Evolutionary conservation across 257 asterid genomes (phyloP).

Genomic region (Echites panduratus): DNA sequence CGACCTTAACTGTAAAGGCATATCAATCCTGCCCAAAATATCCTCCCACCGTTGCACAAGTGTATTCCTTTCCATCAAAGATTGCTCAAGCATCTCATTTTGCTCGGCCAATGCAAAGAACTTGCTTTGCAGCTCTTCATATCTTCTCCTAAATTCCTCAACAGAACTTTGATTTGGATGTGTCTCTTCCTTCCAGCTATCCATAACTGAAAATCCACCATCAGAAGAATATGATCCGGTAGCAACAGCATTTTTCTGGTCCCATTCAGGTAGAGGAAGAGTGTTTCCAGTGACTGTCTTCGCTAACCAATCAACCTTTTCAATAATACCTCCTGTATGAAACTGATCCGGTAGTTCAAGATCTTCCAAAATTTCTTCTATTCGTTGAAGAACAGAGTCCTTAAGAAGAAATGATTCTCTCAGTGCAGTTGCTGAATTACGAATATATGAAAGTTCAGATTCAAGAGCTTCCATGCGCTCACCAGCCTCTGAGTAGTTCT

Average conservation of each 20-base stretch:
- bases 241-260: constrained; percentile 49
- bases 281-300: constrained; percentile 60
- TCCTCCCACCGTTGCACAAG: constrained; percentile 92
- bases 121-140: constrained; percentile 79
- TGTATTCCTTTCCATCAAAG: constrained; percentile 84
- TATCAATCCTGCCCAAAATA: constrained; percentile 53
- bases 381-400: constrained; percentile 89
- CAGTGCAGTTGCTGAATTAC: constrained; percentile 90
- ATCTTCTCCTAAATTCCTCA: constrained; percentile 67
- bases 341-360: constrained; percentile 91
- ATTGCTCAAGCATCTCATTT: constrained; percentile 98
- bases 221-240: constrained; percentile 53
- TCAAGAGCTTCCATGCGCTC: constrained; percentile 99
- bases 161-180: constrained; percentile 38
- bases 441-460: constrained; percentile 95
- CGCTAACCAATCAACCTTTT: constrained; percentile 86
- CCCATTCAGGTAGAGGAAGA: constrained; percentile 55
- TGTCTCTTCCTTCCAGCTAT: constrained; percentile 61
- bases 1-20: constrained; percentile 78
- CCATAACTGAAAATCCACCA: constrained; percentile 49
- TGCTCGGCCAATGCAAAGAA: constrained; percentile 94
- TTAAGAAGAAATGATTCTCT: constrained; percentile 97
- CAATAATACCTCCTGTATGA: constrained; percentile 74
- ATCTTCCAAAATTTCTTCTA: constrained; percentile 95
- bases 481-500: constrained; percentile 88